A percentile compares a stretch with the other conserved stretches of the same genome.
These are phyloP conservation scores for Myrica gale DNA, from an alignment of 306 rosid genomes.

Conservation along the genomic window DNA sequence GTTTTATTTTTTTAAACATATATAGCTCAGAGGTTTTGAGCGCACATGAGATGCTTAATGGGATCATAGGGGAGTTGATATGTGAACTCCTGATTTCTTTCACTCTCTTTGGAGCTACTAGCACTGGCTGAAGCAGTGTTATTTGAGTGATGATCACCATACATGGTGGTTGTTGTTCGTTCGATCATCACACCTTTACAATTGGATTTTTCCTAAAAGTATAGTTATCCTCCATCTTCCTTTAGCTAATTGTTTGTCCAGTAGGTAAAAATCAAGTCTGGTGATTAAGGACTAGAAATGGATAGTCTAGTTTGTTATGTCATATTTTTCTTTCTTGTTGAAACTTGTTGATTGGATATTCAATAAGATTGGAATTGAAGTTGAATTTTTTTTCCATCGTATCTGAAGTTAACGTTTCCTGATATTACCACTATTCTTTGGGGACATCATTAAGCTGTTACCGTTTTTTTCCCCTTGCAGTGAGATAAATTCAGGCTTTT, in stretches of 20 bases:
- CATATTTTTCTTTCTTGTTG: not conserved
- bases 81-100: conserved; percentile 1
- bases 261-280: not conserved
- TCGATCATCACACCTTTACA: not conserved
- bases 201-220: not conserved
- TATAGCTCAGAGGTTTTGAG: not conserved
- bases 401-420: not conserved
- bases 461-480: conserved; percentile 38
- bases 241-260: not conserved
- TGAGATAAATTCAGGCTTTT: conserved; percentile 94
- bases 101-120: not conserved
- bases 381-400: not conserved
- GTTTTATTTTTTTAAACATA: not conserved
- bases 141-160: not conserved
- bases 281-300: not conserved
- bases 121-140: not conserved
- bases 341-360: not conserved
- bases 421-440: conserved; percentile 7
- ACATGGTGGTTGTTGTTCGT: not conserved
- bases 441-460: not conserved
- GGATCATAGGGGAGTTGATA: conserved; percentile 5
- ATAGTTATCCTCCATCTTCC: not conserved
- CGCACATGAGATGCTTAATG: not conserved
- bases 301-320: not conserved
- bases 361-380: not conserved